phyloP scores from a whole-genome alignment of 129 eudicot genomes.

The Dittrichia graveolens region DNA sequence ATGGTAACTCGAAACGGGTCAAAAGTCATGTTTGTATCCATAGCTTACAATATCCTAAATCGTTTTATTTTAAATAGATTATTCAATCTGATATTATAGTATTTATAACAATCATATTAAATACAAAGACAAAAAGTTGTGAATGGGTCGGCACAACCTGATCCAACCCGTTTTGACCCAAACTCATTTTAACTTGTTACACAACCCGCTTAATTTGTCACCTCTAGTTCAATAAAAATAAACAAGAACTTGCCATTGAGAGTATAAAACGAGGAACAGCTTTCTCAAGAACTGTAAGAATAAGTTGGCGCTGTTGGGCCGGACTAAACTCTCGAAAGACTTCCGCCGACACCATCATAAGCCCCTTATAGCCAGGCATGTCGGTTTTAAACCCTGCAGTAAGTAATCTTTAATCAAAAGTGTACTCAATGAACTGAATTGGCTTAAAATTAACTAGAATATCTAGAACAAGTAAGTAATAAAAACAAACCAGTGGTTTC shows the following conservation, averaged over 20 bases:
- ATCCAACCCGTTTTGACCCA: background rate
- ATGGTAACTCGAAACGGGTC: background rate
- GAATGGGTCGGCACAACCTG: background rate
- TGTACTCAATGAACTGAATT: background rate
- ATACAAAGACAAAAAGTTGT: background rate
- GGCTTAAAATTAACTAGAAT: background rate
- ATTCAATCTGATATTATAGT: background rate
- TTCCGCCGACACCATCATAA: slow-evolving; percentile 57
- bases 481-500: slow-evolving; percentile 58
- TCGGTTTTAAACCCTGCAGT: slow-evolving; percentile 48
- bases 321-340: slow-evolving; percentile 43
- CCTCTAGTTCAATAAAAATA: background rate
- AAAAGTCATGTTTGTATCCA: background rate
- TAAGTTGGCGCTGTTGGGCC: slow-evolving; percentile 45
- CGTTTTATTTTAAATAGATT: background rate
- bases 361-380: slow-evolving; percentile 65
- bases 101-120: background rate
- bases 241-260: slow-evolving; percentile 54
- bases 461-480: background rate
- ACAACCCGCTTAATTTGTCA: too few relatives aligned
- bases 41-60: background rate
- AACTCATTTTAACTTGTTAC: background rate
- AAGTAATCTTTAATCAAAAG: background rate
- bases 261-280: slow-evolving; percentile 62
- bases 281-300: slow-evolving; percentile 53